These are phyloP conservation scores for Fabrea salina DNA, from an alignment of 169 alveolate genomes.

Conservation along the genomic window DNA sequence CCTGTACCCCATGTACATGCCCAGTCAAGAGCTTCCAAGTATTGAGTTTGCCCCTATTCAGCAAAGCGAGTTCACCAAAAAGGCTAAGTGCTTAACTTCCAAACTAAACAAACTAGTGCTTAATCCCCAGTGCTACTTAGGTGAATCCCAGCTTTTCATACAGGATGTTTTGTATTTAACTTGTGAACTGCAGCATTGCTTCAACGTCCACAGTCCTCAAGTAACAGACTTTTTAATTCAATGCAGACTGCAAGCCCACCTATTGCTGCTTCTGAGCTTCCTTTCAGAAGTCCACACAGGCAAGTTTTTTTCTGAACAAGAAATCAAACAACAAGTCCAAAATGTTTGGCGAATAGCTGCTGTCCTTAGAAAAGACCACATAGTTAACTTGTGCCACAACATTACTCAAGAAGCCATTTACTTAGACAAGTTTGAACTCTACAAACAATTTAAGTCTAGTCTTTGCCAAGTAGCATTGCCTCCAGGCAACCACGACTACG, in stretches of 20 bases:
- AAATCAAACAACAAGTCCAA: neutral
- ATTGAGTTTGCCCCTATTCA: neutral
- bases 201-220: neutral
- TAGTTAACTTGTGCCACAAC: neutral
- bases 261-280: neutral
- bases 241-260: neutral
- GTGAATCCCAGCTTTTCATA: neutral
- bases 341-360: neutral
- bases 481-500: neutral
- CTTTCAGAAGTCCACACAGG: neutral
- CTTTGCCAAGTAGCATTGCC: neutral
- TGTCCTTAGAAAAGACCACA: neutral
- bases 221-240: neutral
- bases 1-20: slow-evolving; percentile 26
- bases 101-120: neutral
- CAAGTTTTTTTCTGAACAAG: neutral
- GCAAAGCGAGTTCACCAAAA: neutral
- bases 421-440: neutral
- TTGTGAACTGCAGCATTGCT: slow-evolving; percentile 5
- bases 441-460: neutral
- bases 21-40: neutral
- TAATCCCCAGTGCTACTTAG: neutral
- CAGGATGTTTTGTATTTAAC: neutral
- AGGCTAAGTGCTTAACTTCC: neutral
- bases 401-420: neutral